Base-by-base conservation (phyloP, 169 alveolate genomes). In the Cryptosporidium sp. region DNA sequence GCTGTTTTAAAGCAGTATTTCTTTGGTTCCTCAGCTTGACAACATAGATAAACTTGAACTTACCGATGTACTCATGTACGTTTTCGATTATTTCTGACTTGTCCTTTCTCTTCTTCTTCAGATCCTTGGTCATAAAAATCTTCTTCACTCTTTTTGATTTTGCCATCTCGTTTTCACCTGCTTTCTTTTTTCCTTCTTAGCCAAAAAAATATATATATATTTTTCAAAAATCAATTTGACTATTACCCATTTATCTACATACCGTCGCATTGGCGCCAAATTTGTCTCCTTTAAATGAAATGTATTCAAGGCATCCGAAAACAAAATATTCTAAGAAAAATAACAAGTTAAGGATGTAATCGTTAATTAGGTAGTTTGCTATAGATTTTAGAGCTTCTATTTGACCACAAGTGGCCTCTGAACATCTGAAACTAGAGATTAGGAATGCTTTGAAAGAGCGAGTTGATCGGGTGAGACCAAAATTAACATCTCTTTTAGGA, bases 21-120 rank as follows among this genome's bases (percentile, higher is more conserved):
- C 95, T 84, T 67, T 93, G 95, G 67, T 93, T 92, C 85, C 33
- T 59, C 35, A 93, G 91, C 41, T 91, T 84, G 23, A 92, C 69
- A 29, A 93, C 86, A 55, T 93, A 93, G 9, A 93, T 86, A 84
- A 69, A 93, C 26, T 80, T 67, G 68, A 31, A 80, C 6, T 48
- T 41, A 16, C 41, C 52, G 62, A 59, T 62, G 39, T 23, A 80
- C 31, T 67, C 74, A 23, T 65, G 89, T 4, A 80, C 89, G 45
- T 80, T 80, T 23, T 80, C 68, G 16, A 80, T 80, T 16, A 80
- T 62, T n/a, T 80, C 89, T 12, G 75, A 62, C 62, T 80, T 80
- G 14, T 50, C 69, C 50, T 80, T 50, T 37, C 73, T 75, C 58
- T 50, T 80, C 70, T 59, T 80, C 65, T 62, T 65, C 26, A 41